phyloP scores from a whole-genome alignment of 768 basidiomycete genomes.

The Nidularia pulvinata region DNA sequence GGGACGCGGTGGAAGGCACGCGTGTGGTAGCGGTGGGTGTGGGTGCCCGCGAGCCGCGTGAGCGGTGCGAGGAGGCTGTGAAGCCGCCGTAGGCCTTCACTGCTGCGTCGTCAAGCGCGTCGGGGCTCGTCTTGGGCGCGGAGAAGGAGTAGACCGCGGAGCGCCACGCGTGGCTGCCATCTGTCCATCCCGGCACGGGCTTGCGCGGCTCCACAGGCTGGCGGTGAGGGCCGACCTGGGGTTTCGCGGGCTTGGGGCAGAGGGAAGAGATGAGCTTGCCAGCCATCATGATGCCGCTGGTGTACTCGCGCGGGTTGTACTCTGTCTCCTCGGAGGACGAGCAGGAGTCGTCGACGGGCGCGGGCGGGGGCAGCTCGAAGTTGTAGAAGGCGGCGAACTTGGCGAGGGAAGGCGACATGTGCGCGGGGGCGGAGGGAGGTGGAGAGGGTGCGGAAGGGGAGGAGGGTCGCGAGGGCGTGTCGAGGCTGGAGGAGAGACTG shows the following conservation, averaged over 20 bases:
- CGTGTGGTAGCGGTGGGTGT: slow-evolving; percentile 4
- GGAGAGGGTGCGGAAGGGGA: slow-evolving; percentile 30
- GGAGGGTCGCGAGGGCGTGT: too few species aligned
- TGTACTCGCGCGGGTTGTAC: slow-evolving; percentile 40
- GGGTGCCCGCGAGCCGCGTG: slow-evolving; percentile 22
- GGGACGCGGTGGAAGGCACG: slow-evolving; percentile 8
- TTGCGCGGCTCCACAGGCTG: slow-evolving; percentile 32
- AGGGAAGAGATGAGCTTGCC: slow-evolving; percentile 48
- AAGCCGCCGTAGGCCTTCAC: slow-evolving; percentile 40
- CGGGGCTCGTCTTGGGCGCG: slow-evolving; percentile 29
- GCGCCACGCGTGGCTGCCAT: slow-evolving; percentile 69
- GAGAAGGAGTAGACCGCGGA: slow-evolving; percentile 56
- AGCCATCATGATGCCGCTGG: slow-evolving; percentile 68
- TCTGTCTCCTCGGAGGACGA: slow-evolving; percentile 9
- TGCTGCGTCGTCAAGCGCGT: slow-evolving; percentile 24
- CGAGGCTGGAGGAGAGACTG: slow-evolving; percentile 13
- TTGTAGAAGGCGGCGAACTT: slow-evolving; percentile 32
- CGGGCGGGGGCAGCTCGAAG: slow-evolving; percentile 56
- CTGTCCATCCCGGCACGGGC: slow-evolving; percentile 68
- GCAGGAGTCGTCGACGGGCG: slow-evolving; percentile 35
- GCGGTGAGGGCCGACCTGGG: slow-evolving; percentile 25
- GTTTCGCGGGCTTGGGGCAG: slow-evolving; percentile 39
- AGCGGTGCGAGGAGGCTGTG: slow-evolving; percentile 50
- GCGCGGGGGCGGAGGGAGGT: slow-evolving; percentile 8
- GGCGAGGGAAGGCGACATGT: slow-evolving; percentile 22